Conservation (phyloP, 768 basidiomycete species). For the Amanita pallidorosea region DNA sequence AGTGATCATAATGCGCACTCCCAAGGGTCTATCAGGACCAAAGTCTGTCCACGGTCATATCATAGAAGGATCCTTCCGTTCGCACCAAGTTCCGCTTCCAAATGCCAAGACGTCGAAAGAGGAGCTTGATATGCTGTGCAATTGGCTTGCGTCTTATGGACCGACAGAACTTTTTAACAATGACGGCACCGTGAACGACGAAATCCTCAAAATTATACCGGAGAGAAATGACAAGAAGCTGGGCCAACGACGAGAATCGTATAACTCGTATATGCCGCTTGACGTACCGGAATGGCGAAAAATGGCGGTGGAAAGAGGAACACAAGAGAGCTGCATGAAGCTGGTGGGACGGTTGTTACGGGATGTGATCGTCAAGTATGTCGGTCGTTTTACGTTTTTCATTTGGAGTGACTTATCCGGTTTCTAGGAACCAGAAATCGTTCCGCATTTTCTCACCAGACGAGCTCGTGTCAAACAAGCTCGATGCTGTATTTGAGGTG, state of each 20-base stretch:
- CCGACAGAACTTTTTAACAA: slow-evolving; percentile 56
- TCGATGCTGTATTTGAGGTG: slow-evolving; percentile 66
- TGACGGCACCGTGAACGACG: slow-evolving; percentile 39
- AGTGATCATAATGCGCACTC: slow-evolving; percentile 74
- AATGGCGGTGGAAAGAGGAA: slow-evolving; percentile 39
- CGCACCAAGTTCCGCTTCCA: slow-evolving; percentile 87
- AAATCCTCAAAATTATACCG: slow-evolving; percentile 54
- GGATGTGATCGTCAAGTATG: slow-evolving; percentile 45
- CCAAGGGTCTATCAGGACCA: slow-evolving; percentile 75
- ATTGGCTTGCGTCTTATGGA: slow-evolving; percentile 68
- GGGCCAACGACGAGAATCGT: slow-evolving; percentile 61
- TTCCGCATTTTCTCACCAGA: slow-evolving; percentile 93
- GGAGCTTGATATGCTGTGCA: slow-evolving; percentile 52
- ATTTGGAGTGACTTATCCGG: background rate
- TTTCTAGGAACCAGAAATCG: slow-evolving; percentile 52
- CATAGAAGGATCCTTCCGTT: slow-evolving; percentile 72
- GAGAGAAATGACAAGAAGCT: slow-evolving; percentile 45
- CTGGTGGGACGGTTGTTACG: slow-evolving; percentile 46
- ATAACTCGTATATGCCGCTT: slow-evolving; percentile 51
- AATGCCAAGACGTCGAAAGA: slow-evolving; percentile 50
- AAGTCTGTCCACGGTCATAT: slow-evolving; percentile 55
- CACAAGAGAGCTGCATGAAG: slow-evolving; percentile 72
- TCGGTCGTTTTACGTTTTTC: background rate
- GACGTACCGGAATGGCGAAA: slow-evolving; percentile 55
- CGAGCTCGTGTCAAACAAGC: slow-evolving; percentile 79